Percentiles rank a stretch among this genome's conserved stretches.
These are phyloP conservation scores for Candida insectalens DNA, from an alignment of 805 yeast species.

Conservation along the genomic window DNA sequence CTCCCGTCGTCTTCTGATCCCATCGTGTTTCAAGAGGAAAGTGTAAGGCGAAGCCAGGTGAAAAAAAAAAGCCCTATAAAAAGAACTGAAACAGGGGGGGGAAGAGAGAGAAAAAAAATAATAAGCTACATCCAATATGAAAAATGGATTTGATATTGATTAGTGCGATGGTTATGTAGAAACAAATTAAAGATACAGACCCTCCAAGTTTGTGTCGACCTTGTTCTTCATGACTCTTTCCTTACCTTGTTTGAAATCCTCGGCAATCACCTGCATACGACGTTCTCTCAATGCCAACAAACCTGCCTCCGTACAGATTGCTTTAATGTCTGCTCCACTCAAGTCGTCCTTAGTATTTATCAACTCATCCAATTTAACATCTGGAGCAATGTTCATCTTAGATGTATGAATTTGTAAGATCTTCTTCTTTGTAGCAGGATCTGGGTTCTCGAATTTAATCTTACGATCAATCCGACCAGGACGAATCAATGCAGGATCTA, in stretches of 20 bases:
- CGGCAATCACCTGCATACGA: constrained; percentile 94
- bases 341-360: constrained; percentile 88
- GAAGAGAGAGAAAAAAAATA: neutral
- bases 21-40: neutral
- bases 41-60: neutral
- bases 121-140: too few species aligned
- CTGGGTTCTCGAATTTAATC: constrained; percentile 93
- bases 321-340: constrained; percentile 96
- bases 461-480: constrained; percentile 97
- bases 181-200: constrained; percentile 51
- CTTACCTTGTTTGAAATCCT: constrained; percentile 87
- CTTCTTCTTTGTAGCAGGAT: constrained; percentile 84
- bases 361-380: constrained; percentile 81
- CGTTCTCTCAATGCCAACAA: constrained; percentile 91
- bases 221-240: constrained; percentile 94
- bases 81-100: neutral
- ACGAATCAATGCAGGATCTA: constrained; percentile 93
- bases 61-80: neutral
- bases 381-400: constrained; percentile 83
- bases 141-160: neutral
- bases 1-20: too few species aligned
- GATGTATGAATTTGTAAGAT: constrained; percentile 86
- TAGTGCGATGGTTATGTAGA: neutral
- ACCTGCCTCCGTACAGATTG: constrained; percentile 96
- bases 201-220: constrained; percentile 93